phyloP scores from a whole-genome alignment of 2,329 filamentous ascomycete species.

The Curvularia lunata region DNA sequence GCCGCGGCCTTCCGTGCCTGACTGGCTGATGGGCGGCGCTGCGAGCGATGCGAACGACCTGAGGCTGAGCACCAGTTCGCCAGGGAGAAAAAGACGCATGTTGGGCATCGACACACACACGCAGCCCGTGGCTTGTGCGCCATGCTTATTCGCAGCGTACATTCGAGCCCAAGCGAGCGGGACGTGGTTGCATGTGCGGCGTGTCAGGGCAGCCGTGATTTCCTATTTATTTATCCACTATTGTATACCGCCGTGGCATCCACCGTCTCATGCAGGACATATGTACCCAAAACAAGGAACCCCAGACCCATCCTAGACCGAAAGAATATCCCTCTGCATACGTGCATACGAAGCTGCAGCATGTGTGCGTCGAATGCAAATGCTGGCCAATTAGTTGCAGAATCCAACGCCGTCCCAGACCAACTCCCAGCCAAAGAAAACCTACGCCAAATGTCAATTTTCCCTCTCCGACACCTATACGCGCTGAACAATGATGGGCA shows the following conservation, averaged over 20 bases:
- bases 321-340: constrained; percentile 20
- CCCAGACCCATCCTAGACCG: constrained; percentile 10
- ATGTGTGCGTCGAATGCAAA: constrained; percentile 17
- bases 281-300: constrained; percentile 21
- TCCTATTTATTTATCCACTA: constrained; percentile 17
- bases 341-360: background rate
- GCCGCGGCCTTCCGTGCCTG: constrained; percentile 5
- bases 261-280: constrained; percentile 13
- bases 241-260: background rate
- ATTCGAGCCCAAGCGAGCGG: background rate
- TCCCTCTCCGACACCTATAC: constrained; percentile 12
- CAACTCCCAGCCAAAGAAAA: background rate
- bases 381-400: constrained; percentile 13
- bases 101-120: background rate
- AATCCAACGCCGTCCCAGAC: constrained; percentile 4
- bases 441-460: constrained; percentile 3
- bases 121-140: background rate
- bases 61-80: constrained; percentile 15
- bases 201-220: constrained; percentile 11
- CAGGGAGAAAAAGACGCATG: constrained; percentile 16
- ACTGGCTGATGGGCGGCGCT: constrained; percentile 10
- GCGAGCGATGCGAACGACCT: background rate
- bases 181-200: background rate
- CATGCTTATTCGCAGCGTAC: background rate
- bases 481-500: constrained; percentile 40